Evolutionary conservation across 2,329 filamentous ascomycete species (phyloP).

Genomic region (Sclerotinia minor): DNA sequence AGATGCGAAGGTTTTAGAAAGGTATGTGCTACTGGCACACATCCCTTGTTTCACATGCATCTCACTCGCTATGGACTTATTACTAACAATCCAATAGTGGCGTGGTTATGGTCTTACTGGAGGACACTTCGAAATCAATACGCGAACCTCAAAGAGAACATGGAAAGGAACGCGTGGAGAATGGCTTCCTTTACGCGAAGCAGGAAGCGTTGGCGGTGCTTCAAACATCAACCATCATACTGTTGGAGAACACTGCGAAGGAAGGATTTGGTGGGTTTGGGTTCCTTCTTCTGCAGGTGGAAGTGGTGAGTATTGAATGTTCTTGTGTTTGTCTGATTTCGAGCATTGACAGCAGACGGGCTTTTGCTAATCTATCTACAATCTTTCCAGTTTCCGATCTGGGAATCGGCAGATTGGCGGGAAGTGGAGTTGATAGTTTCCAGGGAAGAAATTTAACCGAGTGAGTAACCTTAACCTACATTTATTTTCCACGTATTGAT

Average conservation of each 20-base stretch:
- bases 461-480: no score
- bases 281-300: slow-evolving; percentile 2
- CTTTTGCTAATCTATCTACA: not conserved
- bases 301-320: slow-evolving; percentile 4
- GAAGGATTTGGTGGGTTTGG: slow-evolving; percentile 1
- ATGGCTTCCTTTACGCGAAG: not conserved
- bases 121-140: not conserved
- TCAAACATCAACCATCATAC: not conserved
- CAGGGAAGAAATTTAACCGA: not conserved
- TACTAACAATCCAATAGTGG: not conserved
- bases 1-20: not conserved
- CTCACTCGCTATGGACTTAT: not conserved
- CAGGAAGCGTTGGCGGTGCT: not conserved
- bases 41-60: not conserved
- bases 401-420: not conserved
- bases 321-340: not conserved
- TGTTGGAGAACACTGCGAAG: not conserved
- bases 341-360: no score
- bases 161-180: not conserved
- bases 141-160: not conserved
- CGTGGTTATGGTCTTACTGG: not conserved
- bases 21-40: not conserved
- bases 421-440: not conserved
- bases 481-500: not conserved
- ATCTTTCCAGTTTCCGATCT: not conserved